Evolutionary conservation across 2,329 filamentous ascomycete species (phyloP), one percentile per base, ranked within the genome.

Genomic region (Exophiala sp.): DNA sequence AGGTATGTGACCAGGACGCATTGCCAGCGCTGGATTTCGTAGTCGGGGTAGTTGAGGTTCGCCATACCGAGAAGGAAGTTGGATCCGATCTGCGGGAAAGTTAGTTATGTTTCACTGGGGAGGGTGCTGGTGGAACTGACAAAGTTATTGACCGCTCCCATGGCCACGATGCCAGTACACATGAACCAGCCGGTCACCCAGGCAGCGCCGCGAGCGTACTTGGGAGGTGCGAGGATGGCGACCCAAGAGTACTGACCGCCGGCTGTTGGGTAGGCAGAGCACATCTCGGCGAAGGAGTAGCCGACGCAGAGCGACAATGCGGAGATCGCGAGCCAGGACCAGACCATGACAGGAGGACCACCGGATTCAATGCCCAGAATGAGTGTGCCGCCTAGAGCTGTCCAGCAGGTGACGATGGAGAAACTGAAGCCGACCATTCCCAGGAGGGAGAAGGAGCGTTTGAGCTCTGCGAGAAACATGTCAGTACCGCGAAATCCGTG

Each of bases 341-440:
- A 83, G 5, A 83, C 72, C 77, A 83, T 83, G 39, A 83, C 78
- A 0, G 80, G 78, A 3, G 80, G 79, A 1, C 80, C 80, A 11
- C 80, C 80, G 34, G 78, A 74, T 52, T 75, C 75, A 9, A 81
- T 75, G 5, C 79, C 81, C 32, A 82, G 74, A 47, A 80, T 79
- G 39, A 84, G 72, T 0, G 81, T 78, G 34, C 80, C 80, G 42
- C 75, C 75, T 2, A 83, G 66, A 3, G 80, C 80, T 32, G 77
- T 79, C 80, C 80, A 83, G 63, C 73, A 78, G 32, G 80, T 82
- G 40, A 84, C 78, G 42, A 83, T 79, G 52, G 73, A 77, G 65
- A 84, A 83, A 42, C 74, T 77, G 67, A 84, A 83, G 1, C 78
- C 80, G 33, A 83, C 72, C 78, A 83, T 83, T 34, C 79, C 79